Evolutionary conservation across 129 eudicot species (phyloP).

Genomic region (Daucus carota): DH1_v3.0 NC_030384.2:33769001-33769500

Average conservation of each 20-base stretch:
- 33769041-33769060: background rate
- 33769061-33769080: background rate
- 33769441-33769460: too few species aligned
- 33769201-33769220: background rate
- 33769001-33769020: background rate
- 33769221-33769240: background rate
- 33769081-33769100: background rate
- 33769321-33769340: too few species aligned
- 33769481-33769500: too few species aligned
- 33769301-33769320: too few species aligned
- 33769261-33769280: too few species aligned
- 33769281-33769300: too few species aligned
- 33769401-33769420: too few species aligned
- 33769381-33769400: too few species aligned
- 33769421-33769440: too few species aligned
- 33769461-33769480: too few species aligned
- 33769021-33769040: background rate
- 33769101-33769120: background rate
- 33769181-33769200: background rate
- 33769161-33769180: background rate
- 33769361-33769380: too few species aligned
- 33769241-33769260: background rate
- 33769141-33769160: background rate
- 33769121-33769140: background rate
- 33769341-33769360: too few species aligned